A percentile compares a stretch with the other conserved stretches of the same genome.
Evolutionary conservation across 2,329 filamentous ascomycete species (phyloP).

Genomic region (Colletotrichum truncatum): DNA sequence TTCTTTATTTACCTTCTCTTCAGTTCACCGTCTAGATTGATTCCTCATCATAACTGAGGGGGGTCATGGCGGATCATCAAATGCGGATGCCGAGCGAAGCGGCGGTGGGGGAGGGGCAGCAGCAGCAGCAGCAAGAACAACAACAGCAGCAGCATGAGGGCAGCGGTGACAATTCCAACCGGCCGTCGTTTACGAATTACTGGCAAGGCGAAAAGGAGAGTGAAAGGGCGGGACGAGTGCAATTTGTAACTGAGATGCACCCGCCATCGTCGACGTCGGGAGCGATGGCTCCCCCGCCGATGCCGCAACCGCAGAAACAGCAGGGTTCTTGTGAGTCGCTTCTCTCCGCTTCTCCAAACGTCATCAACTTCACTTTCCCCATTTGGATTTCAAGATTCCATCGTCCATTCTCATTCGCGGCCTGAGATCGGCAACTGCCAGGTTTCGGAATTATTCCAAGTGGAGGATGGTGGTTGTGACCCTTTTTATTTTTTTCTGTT

Average conservation of each 20-base stretch:
- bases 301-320: neutral
- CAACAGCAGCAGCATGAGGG: neutral
- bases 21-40: neutral
- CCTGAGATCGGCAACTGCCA: neutral
- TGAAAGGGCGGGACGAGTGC: conserved; percentile 41
- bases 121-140: neutral
- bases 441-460: neutral
- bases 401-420: neutral
- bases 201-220: conserved; percentile 55
- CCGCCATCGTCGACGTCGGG: conserved; percentile 32
- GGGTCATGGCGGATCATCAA: conserved; percentile 19
- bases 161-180: conserved; percentile 32
- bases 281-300: neutral
- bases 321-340: conserved; percentile 24
- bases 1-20: neutral
- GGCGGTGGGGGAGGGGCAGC: conserved; percentile 2
- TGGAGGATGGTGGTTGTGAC: neutral
- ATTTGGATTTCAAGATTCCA: conserved; percentile 9
- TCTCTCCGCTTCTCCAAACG: neutral
- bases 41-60: conserved; percentile 10
- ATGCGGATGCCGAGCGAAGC: conserved; percentile 6
- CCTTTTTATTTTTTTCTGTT: neutral
- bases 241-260: conserved; percentile 44
- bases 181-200: conserved; percentile 58
- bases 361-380: neutral